A percentile compares a stretch with the other conserved stretches of the same genome.
These are phyloP conservation scores for Lizonia empirigonia DNA, from an alignment of 2,329 filamentous ascomycete species.

Conservation along the genomic window DNA sequence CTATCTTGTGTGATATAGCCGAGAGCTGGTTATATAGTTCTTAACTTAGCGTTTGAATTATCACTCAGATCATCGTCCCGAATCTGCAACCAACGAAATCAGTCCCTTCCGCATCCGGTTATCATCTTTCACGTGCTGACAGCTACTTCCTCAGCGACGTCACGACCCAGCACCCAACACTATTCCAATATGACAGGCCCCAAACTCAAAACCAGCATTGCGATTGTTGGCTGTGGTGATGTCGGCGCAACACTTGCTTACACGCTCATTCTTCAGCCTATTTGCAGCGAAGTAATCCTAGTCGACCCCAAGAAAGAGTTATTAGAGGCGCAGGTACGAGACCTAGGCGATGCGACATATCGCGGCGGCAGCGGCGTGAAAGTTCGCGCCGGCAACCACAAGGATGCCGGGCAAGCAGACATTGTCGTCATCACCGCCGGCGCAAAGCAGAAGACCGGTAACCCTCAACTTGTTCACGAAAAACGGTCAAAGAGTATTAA, in stretches of 20 bases:
- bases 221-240: constrained; percentile 59
- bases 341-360: constrained; percentile 59
- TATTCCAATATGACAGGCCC: constrained; percentile 26
- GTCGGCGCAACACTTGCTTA: constrained; percentile 60
- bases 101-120: constrained; percentile 9
- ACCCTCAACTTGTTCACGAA: background rate
- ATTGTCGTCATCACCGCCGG: constrained; percentile 62
- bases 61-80: background rate
- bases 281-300: constrained; percentile 59
- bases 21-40: constrained; percentile 11
- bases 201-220: constrained; percentile 50
- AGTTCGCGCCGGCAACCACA: constrained; percentile 53
- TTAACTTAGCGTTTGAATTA: background rate
- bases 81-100: too few relatives aligned
- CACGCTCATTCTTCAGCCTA: constrained; percentile 57
- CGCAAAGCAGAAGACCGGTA: constrained; percentile 56
- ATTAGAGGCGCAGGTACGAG: constrained; percentile 58
- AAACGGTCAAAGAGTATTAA: constrained; percentile 1
- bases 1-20: constrained; percentile 8
- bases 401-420: constrained; percentile 60
- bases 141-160: background rate
- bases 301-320: constrained; percentile 57
- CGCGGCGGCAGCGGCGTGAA: constrained; percentile 52
- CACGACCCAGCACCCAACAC: background rate
- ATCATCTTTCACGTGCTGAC: constrained; percentile 3